Evolutionary conservation across 805 yeast species (phyloP).

Genomic region (Barnettozyma sucrosica): DNA sequence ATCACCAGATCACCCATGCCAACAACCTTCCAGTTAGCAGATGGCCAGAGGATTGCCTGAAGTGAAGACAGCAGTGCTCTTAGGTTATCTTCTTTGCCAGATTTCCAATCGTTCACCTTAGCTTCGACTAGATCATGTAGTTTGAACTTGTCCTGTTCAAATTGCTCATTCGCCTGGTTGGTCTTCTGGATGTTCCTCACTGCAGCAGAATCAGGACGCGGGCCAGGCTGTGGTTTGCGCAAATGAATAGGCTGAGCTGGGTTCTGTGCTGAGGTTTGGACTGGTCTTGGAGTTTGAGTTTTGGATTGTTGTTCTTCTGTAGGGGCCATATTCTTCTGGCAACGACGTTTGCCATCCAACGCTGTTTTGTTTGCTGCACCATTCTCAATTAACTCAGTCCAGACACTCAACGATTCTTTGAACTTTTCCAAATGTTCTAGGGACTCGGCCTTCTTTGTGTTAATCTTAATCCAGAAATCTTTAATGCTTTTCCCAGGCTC

Average conservation of each 20-base stretch:
- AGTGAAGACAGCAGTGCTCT: slow-evolving; percentile 71
- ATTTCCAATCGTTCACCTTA: slow-evolving; percentile 56
- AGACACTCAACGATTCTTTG: slow-evolving; percentile 54
- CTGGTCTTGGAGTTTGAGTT: slow-evolving; percentile 25
- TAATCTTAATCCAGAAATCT: slow-evolving; percentile 69
- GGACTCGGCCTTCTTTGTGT: slow-evolving; percentile 73
- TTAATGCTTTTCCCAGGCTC: slow-evolving; percentile 51
- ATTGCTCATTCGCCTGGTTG: slow-evolving; percentile 37
- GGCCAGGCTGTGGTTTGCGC: slow-evolving; percentile 5
- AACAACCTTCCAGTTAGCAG: slow-evolving; percentile 59
- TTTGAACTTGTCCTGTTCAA: slow-evolving; percentile 52
- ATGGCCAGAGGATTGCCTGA: slow-evolving; percentile 63
- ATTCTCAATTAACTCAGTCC: slow-evolving; percentile 56
- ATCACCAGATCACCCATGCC: slow-evolving; percentile 71
- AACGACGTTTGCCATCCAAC: slow-evolving; percentile 80
- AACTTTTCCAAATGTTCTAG: slow-evolving; percentile 73
- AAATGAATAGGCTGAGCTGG: slow-evolving; percentile 2
- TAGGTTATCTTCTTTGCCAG: slow-evolving; percentile 74
- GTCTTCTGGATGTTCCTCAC: slow-evolving; percentile 45
- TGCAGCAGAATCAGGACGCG: slow-evolving; percentile 34
- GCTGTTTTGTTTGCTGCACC: slow-evolving; percentile 60
- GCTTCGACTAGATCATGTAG: slow-evolving; percentile 59
- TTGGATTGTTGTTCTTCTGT: slow-evolving; percentile 26
- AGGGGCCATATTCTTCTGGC: slow-evolving; percentile 61
- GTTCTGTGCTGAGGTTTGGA: not conserved